Percentiles rank a stretch among this genome's conserved stretches.
Conservation (phyloP, 768 basidiomycete species). For the Collybia mongolica region DNA sequence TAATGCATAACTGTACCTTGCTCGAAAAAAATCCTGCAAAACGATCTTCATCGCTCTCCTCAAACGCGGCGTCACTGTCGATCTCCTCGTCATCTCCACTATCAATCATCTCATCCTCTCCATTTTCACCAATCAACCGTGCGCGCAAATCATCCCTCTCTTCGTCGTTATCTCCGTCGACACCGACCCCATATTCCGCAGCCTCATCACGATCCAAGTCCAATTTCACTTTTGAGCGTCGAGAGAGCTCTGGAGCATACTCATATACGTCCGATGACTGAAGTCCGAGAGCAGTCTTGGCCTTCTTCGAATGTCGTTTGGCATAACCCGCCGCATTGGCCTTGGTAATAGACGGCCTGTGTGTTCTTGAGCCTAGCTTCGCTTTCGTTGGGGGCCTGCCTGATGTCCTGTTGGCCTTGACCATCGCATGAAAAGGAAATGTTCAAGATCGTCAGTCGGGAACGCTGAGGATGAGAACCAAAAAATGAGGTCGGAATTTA, state of each 20-base stretch:
- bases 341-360: conserved; percentile 21
- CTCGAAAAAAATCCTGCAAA: conserved; percentile 63
- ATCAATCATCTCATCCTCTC: conserved; percentile 52
- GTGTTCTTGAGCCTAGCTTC: conserved; percentile 11
- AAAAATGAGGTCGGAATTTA: too few species aligned
- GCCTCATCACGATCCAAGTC: conserved; percentile 60
- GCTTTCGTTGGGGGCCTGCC: conserved; percentile 2
- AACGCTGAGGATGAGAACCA: too few species aligned
- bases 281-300: conserved; percentile 25
- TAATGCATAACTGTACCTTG: conserved; percentile 31
- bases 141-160: conserved; percentile 38
- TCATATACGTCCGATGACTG: conserved; percentile 60
- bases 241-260: conserved; percentile 47
- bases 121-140: conserved; percentile 51
- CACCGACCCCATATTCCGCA: conserved; percentile 34
- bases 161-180: conserved; percentile 38
- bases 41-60: conserved; percentile 77
- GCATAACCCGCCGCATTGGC: conserved; percentile 50
- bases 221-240: conserved; percentile 51
- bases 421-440: conserved; percentile 2
- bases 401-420: conserved; percentile 2
- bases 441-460: not conserved
- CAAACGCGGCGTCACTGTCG: conserved; percentile 82
- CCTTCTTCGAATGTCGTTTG: conserved; percentile 48
- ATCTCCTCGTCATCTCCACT: conserved; percentile 83